phyloP scores from a whole-genome alignment of 192 early-diverging fungal species.

The Dissophora globulifera region DNA sequence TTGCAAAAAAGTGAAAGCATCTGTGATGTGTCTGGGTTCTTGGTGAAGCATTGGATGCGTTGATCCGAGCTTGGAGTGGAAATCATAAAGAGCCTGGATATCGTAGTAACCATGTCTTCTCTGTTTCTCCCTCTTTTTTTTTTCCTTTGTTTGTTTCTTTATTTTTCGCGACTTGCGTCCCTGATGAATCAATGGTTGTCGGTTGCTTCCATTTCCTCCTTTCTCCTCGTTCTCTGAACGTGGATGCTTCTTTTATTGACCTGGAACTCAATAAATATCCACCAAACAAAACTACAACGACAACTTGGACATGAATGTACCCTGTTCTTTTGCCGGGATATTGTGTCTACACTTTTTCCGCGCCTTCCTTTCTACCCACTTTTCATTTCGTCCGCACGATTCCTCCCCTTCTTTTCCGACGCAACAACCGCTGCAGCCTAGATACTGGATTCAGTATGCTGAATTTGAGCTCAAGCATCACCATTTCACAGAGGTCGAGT shows the following conservation, averaged over 20 bases:
- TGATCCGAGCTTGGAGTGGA: too few species aligned
- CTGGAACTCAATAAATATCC: slow-evolving; percentile 22
- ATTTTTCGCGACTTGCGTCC: neutral
- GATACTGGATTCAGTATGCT: slow-evolving; percentile 81
- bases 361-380: neutral
- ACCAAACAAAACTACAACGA: neutral
- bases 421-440: slow-evolving; percentile 54
- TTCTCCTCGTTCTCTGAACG: neutral
- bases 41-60: too few species aligned
- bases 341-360: slow-evolving; percentile 13
- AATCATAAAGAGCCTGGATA: neutral
- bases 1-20: too few species aligned
- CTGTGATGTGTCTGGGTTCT: too few species aligned
- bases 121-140: slow-evolving; percentile 11
- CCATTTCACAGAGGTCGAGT: slow-evolving; percentile 80
- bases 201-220: neutral
- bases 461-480: slow-evolving; percentile 85
- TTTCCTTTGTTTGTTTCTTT: slow-evolving; percentile 2
- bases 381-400: slow-evolving; percentile 21
- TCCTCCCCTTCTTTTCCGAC: slow-evolving; percentile 1
- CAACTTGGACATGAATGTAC: slow-evolving; percentile 15
- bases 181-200: neutral
- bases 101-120: slow-evolving; percentile 9
- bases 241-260: slow-evolving; percentile 9
- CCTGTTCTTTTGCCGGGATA: slow-evolving; percentile 14